Conservation (phyloP, 768 basidiomycete genomes). For the Butyriboletus loyo region DNA sequence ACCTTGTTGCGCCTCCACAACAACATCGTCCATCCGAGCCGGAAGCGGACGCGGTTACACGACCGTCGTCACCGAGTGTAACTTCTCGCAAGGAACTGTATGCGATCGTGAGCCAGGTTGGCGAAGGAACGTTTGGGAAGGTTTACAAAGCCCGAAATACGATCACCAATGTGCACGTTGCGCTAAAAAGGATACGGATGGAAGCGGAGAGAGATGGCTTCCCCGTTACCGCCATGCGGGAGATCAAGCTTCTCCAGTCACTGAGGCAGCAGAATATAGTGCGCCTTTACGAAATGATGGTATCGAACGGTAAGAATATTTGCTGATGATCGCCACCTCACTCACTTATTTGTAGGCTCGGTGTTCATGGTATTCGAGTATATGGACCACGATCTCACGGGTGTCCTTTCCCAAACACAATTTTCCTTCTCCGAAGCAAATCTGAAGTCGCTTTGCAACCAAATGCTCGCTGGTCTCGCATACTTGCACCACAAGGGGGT, state of each 20-base stretch:
- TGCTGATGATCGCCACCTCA: background rate
- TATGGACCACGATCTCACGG: conserved; percentile 98
- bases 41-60: conserved; percentile 24
- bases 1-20: conserved; percentile 17
- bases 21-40: conserved; percentile 21
- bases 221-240: conserved; percentile 97
- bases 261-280: conserved; percentile 89
- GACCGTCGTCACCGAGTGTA: conserved; percentile 27
- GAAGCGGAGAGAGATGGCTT: conserved; percentile 97
- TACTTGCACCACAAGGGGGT: conserved; percentile 96
- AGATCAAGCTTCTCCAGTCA: conserved; percentile 95
- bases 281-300: conserved; percentile 96
- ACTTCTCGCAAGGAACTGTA: conserved; percentile 60
- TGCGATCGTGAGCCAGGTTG: conserved; percentile 87
- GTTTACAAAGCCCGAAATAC: conserved; percentile 94
- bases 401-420: conserved; percentile 86
- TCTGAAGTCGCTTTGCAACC: conserved; percentile 91
- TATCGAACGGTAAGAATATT: conserved; percentile 74
- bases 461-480: conserved; percentile 92
- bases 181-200: conserved; percentile 96
- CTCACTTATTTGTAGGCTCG: conserved; percentile 54
- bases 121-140: conserved; percentile 98
- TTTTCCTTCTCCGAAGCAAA: conserved; percentile 83
- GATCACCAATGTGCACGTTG: conserved; percentile 73
- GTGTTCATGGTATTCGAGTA: conserved; percentile 99